Percentiles rank a stretch among this genome's conserved stretches.
Conservation (phyloP, 2,329 filamentous ascomycete species). For the Sporothrix pallida region DNA sequence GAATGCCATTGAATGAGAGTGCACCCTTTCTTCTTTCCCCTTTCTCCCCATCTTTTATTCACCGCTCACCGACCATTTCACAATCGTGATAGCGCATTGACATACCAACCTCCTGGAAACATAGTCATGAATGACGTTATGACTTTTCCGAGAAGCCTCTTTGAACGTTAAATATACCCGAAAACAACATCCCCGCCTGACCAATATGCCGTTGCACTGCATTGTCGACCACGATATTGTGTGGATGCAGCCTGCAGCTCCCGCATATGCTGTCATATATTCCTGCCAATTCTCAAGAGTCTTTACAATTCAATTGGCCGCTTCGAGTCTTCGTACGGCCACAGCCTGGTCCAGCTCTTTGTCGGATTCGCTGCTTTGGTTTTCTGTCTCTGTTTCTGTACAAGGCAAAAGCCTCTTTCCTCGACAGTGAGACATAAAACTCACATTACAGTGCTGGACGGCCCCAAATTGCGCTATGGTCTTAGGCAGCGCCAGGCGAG, state of each 20-base stretch:
- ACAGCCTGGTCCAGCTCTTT: background rate
- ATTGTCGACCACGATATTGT: background rate
- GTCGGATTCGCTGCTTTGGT: slow-evolving; percentile 7
- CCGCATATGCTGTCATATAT: background rate
- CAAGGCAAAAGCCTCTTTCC: background rate
- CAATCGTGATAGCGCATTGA: slow-evolving; percentile 5
- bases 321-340: background rate
- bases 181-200: background rate
- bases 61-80: background rate
- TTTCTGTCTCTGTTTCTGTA: background rate
- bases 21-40: background rate
- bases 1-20: background rate
- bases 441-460: background rate
- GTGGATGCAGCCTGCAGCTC: background rate
- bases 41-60: background rate
- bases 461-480: background rate
- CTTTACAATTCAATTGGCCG: background rate
- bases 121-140: slow-evolving; percentile 17
- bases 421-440: background rate
- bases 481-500: slow-evolving; percentile 8
- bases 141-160: background rate
- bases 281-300: background rate
- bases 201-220: slow-evolving; percentile 14
- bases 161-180: background rate
- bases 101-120: background rate